Base-by-base conservation (phyloP, 2,329 filamentous ascomycete genomes). In the Aspergillus thermomutatus region DNA sequence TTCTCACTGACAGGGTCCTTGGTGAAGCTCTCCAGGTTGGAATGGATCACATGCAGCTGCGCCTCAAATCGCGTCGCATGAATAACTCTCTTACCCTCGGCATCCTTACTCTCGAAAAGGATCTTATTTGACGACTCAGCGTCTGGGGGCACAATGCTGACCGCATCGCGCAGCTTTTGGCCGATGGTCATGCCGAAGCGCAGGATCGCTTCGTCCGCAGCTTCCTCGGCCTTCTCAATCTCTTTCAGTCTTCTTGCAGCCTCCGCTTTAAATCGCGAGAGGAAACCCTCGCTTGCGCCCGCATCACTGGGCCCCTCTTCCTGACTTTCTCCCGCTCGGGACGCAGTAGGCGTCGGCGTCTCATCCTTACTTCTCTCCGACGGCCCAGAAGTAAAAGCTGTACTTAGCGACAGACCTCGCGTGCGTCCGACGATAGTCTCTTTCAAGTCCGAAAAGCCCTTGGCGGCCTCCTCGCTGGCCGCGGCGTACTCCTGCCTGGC, bases 41-140 rank as follows among this genome's bases (percentile, higher is more conserved):
- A 92, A 74, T 99, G 94, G 58, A 99, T 92, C 34, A 96, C 92
- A 71, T 99, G 93, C 60, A 99, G 80, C 75, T 97, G 94, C 0
- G 94, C 94, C 69, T 99, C 94, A 70, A 97, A 93, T 59, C 94
- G 84, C 52, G 92, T 96, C 1, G 91, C 90, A 72, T 99, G 94
- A 62, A 97, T 96, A 17, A 97, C 91, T 54, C 94, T 84, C 80
- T 94, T 97, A 26, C 92, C 93, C 50, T 84, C 82, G 4, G 89
- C 86, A 74, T 97, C 93, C 72, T 93, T 96, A 70, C 91, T 96
- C 78, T 97, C 94, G 67, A 97, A 99, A 4, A 97, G 80, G 31
- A 96, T 85, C 50, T 88, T 80, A 64, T 72, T 80, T n/a, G 59
- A 74, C 75, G 53, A 79, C 78, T 63, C 84, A 73, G 48, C 75